These are phyloP conservation scores for Apiospora saccharicola DNA, from an alignment of 2,329 filamentous ascomycete species.

Conservation along the genomic window DNA sequence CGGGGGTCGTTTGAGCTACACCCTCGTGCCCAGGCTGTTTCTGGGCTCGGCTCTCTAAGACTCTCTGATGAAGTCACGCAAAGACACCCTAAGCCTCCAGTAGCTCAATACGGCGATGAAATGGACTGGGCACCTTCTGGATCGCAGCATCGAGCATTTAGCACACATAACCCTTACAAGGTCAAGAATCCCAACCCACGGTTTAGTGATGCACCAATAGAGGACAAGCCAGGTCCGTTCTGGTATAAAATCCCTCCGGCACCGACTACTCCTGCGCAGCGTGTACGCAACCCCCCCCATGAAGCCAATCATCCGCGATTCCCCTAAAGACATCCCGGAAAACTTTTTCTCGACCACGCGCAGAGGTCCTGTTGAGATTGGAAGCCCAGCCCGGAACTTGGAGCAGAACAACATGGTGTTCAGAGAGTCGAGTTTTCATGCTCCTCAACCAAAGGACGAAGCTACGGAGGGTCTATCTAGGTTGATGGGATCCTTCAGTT, in stretches of 20 bases:
- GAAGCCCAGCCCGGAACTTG: constrained; percentile 25
- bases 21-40: constrained; percentile 21
- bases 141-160: constrained; percentile 64
- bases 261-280: constrained; percentile 70
- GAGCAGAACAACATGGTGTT: constrained; percentile 8
- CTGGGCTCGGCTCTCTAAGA: constrained; percentile 33
- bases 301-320: constrained; percentile 58
- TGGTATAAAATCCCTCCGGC: constrained; percentile 75
- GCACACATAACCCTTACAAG: constrained; percentile 49
- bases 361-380: constrained; percentile 37
- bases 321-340: constrained; percentile 52
- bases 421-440: constrained; percentile 37
- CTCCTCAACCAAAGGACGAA: constrained; percentile 41
- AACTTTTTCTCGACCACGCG: constrained; percentile 55
- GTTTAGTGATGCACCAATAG: constrained; percentile 55
- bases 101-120: constrained; percentile 56
- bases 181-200: constrained; percentile 50
- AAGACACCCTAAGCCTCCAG: constrained; percentile 29
- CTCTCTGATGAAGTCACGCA: constrained; percentile 30
- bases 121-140: constrained; percentile 79
- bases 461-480: constrained; percentile 42
- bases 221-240: constrained; percentile 62
- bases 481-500: constrained; percentile 44
- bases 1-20: constrained; percentile 22
- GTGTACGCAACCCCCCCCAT: constrained; percentile 69